A percentile compares a stretch with the other conserved stretches of the same genome.
Evolutionary conservation across 2,329 filamentous ascomycete species (phyloP).

Genomic region (Xylariomycetidae sp.): DNA sequence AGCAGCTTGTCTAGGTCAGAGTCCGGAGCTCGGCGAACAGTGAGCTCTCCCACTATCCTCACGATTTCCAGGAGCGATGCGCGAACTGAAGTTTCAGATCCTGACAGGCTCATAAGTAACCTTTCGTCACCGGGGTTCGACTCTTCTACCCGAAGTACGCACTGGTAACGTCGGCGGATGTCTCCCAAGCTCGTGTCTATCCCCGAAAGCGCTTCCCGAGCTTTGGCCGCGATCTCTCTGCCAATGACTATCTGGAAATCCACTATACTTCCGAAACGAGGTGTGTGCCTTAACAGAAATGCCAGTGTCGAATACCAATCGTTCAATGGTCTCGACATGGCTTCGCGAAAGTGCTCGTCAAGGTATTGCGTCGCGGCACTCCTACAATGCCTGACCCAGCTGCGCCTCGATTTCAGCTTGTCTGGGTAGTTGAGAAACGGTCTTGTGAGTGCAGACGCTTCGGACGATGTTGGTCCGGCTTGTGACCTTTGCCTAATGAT

Average conservation of each 20-base stretch:
- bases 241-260: slow-evolving; percentile 24
- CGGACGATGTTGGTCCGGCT: too few relatives aligned
- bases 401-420: slow-evolving; percentile 10
- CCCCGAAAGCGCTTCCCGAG: slow-evolving; percentile 15
- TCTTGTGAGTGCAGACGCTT: slow-evolving; percentile 12
- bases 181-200: slow-evolving; percentile 19
- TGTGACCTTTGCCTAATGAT: slow-evolving; percentile 9
- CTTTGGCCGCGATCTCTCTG: slow-evolving; percentile 15
- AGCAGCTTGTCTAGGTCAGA: slow-evolving; percentile 10
- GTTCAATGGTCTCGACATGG: slow-evolving; percentile 3
- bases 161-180: slow-evolving; percentile 19
- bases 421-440: slow-evolving; percentile 8
- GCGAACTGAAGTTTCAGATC: slow-evolving; percentile 19
- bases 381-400: slow-evolving; percentile 12
- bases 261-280: slow-evolving; percentile 14
- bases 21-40: slow-evolving; percentile 19
- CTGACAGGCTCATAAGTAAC: slow-evolving; percentile 20
- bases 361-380: slow-evolving; percentile 17
- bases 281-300: slow-evolving; percentile 22
- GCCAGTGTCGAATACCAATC: slow-evolving; percentile 17
- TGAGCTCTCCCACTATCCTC: slow-evolving; percentile 17
- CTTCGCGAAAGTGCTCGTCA: slow-evolving; percentile 8
- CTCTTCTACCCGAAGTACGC: slow-evolving; percentile 19
- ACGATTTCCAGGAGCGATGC: slow-evolving; percentile 22
- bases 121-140: slow-evolving; percentile 6